These are phyloP conservation scores for baker's yeast (Saccharomyces cerevisiae) DNA, from an alignment of 805 yeast genomes.

Conservation along the genomic window DNA sequence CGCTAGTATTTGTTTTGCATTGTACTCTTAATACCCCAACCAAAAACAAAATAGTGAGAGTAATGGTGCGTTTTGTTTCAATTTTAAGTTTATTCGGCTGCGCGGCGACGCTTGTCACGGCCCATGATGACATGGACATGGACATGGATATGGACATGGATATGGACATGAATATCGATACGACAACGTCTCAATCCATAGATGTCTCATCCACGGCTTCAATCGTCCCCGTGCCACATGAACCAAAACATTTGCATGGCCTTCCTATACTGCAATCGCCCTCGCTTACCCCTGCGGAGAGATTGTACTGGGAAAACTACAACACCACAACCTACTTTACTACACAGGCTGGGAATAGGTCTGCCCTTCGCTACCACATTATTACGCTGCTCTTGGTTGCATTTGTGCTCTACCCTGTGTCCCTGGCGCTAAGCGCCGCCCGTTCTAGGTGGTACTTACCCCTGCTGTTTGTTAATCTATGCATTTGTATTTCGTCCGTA, in stretches of 20 bases:
- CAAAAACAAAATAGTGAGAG: not conserved
- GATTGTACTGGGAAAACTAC: slow-evolving; percentile 68
- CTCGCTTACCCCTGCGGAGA: slow-evolving; percentile 60
- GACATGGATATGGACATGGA: slow-evolving; percentile 25
- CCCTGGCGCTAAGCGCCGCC: slow-evolving; percentile 55
- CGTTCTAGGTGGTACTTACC: slow-evolving; percentile 53
- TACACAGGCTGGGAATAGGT: slow-evolving; percentile 38
- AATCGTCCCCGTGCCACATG: slow-evolving; percentile 41
- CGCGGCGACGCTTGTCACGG: slow-evolving; percentile 1
- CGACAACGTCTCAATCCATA: slow-evolving; percentile 2
- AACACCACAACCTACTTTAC: slow-evolving; percentile 71
- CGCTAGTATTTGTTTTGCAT: not conserved
- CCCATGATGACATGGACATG: slow-evolving; percentile 46
- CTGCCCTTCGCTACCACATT: slow-evolving; percentile 50
- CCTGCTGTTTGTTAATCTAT: slow-evolving; percentile 43
- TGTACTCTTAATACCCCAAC: not conserved
- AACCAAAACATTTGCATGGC: slow-evolving; percentile 50
- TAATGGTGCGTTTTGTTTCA: not conserved
- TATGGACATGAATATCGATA: slow-evolving; percentile 13
- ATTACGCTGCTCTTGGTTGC: slow-evolving; percentile 37
- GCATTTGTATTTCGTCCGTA: slow-evolving; percentile 41
- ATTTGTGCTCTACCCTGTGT: slow-evolving; percentile 56
- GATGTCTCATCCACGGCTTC: slow-evolving; percentile 7
- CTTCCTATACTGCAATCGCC: slow-evolving; percentile 58
- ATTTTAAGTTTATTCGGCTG: not conserved